phyloP scores from a whole-genome alignment of 345 rosid genomes.

The Turritis glabra region DNA sequence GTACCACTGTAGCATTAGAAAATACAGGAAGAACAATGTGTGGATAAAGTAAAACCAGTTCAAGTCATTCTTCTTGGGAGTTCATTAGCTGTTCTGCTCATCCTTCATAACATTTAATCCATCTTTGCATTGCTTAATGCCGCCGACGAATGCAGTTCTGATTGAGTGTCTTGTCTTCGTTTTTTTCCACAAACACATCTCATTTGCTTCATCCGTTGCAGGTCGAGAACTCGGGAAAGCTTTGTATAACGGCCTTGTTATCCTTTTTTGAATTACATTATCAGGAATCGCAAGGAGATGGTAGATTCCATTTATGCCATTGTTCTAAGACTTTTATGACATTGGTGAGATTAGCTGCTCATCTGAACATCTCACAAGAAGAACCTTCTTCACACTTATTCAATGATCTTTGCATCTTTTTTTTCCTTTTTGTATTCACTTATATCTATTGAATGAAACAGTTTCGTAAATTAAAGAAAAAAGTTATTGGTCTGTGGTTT shows the following conservation, averaged over 20 bases:
- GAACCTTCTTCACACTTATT: constrained; percentile 13
- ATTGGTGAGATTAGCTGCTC: constrained; percentile 23
- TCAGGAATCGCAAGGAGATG: constrained; percentile 1
- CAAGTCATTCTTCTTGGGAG: background rate
- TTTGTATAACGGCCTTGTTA: background rate
- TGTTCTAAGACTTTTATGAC: constrained; percentile 2
- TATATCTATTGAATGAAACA: constrained; percentile 14
- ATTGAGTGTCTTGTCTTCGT: background rate
- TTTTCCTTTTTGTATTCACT: background rate
- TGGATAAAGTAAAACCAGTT: background rate
- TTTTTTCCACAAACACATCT: background rate
- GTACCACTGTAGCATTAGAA: background rate
- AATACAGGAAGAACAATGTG: background rate
- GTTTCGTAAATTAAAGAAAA: constrained; percentile 7
- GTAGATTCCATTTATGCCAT: background rate
- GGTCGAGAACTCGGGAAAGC: constrained; percentile 12
- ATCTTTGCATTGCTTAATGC: background rate
- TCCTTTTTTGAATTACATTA: background rate
- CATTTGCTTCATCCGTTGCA: constrained; percentile 7
- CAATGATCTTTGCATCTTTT: background rate
- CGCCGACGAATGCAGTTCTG: background rate
- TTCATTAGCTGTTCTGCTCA: background rate
- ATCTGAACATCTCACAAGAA: constrained; percentile 8
- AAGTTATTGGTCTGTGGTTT: background rate
- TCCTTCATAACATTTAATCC: background rate